A percentile compares a stretch with the other conserved stretches of the same genome.
These are phyloP conservation scores for Pholiota molesta DNA, from an alignment of 768 basidiomycete genomes.

Conservation along the genomic window DNA sequence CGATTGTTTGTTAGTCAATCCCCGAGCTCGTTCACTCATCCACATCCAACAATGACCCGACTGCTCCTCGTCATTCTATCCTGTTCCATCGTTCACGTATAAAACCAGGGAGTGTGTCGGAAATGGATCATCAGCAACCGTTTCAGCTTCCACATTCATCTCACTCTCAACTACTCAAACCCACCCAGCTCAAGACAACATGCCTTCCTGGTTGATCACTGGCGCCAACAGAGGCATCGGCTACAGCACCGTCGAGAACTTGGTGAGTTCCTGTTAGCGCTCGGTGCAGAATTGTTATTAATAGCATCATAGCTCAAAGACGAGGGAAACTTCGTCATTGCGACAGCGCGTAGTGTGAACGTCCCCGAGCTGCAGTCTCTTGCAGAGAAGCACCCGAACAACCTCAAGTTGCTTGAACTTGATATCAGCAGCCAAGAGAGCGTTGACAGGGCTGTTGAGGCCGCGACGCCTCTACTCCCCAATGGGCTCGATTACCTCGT, in stretches of 20 bases:
- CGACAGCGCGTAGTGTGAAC: slow-evolving; percentile 2
- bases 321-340: no score
- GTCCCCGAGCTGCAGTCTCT: no score
- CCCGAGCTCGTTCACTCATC: no score
- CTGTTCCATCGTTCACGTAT: not conserved
- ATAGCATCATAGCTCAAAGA: not conserved
- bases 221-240: not conserved
- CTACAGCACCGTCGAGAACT: not conserved
- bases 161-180: not conserved
- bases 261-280: not conserved
- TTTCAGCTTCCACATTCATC: not conserved
- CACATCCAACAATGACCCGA: no score
- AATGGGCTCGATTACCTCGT: slow-evolving; percentile 14
- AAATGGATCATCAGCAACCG: not conserved
- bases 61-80: not conserved
- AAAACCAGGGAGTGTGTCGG: not conserved
- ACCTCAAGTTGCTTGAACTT: slow-evolving; percentile 19
- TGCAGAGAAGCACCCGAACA: slow-evolving; percentile 6
- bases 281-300: not conserved
- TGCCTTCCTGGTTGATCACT: no score
- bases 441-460: slow-evolving; percentile 18
- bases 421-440: slow-evolving; percentile 20
- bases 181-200: no score
- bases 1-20: no score
- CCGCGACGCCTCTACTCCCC: slow-evolving; percentile 15